phyloP scores from a whole-genome alignment of 257 asterid genomes.

The Rubia yunnanensis region DNA sequence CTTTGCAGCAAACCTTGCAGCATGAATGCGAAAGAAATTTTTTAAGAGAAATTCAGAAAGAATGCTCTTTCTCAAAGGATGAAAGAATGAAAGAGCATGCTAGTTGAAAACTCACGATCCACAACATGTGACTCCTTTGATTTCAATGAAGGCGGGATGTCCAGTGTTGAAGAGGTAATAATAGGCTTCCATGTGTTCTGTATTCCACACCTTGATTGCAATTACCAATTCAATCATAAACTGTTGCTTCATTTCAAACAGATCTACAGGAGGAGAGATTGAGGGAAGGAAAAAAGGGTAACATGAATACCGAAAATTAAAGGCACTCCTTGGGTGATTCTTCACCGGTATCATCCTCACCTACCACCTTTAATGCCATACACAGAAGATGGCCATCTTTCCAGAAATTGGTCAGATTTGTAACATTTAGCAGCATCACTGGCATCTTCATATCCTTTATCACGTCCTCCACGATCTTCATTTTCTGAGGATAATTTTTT shows the following conservation, averaged over 20 bases:
- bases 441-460: slow-evolving; percentile 47
- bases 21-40: slow-evolving; percentile 28
- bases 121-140: slow-evolving; percentile 96
- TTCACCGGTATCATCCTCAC: too few species aligned
- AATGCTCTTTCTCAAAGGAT: not conserved
- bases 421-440: slow-evolving; percentile 56
- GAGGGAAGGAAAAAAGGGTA: too few species aligned
- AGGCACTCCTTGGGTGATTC: too few species aligned
- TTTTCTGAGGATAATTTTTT: too few species aligned
- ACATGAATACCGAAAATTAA: too few species aligned
- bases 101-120: slow-evolving; percentile 65
- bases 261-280: too few species aligned
- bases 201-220: slow-evolving; percentile 81
- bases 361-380: slow-evolving; percentile 58
- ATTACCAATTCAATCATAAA: too few species aligned
- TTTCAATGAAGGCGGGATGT: slow-evolving; percentile 86
- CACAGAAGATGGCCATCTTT: slow-evolving; percentile 90
- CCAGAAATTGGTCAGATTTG: slow-evolving; percentile 71
- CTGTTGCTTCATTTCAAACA: too few species aligned
- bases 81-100: not conserved
- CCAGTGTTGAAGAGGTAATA: slow-evolving; percentile 64
- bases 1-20: slow-evolving; percentile 31
- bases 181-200: slow-evolving; percentile 92
- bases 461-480: slow-evolving; percentile 43
- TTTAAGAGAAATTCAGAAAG: slow-evolving; percentile 16